These are phyloP conservation scores for Prunella vulgaris DNA, from an alignment of 257 asterid species.

Conservation along the genomic window DNA sequence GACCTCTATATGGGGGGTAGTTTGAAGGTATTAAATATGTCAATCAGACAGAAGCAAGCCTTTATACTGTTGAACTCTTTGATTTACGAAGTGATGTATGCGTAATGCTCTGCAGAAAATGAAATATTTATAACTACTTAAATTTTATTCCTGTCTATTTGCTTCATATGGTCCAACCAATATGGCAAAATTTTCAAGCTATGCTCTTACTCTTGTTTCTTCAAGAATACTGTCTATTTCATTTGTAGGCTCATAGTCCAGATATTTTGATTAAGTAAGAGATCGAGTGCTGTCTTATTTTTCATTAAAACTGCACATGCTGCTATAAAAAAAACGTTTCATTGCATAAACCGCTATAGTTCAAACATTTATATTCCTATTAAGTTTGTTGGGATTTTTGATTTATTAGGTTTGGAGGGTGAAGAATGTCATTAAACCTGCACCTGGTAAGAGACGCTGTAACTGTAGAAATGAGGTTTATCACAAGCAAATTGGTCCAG, in stretches of 20 bases:
- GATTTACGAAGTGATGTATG: not conserved
- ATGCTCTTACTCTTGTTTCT: not conserved
- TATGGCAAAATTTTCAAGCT: not conserved
- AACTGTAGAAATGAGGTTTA: constrained; percentile 97
- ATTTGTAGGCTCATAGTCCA: not conserved
- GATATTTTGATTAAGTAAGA: not conserved
- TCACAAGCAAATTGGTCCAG: constrained; percentile 98
- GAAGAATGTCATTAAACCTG: constrained; percentile 82
- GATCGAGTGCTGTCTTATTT: not conserved
- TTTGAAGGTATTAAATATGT: constrained; percentile 59
- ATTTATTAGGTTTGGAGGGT: constrained; percentile 89
- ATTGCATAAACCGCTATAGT: not conserved
- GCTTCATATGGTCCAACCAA: not conserved
- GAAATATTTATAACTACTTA: not conserved
- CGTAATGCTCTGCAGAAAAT: not conserved
- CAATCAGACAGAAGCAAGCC: not conserved
- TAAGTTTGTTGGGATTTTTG: constrained; percentile 5
- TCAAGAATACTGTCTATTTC: not conserved
- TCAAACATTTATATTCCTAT: not conserved
- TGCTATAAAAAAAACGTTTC: not conserved
- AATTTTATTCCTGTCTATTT: not conserved
- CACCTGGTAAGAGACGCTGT: constrained; percentile 95
- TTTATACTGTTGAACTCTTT: not conserved
- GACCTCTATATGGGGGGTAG: constrained; percentile 95
- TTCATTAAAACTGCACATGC: not conserved